These are phyloP conservation scores for Solanum hybrid DNA, from an alignment of 305 asterid species.

Conservation along the genomic window DNA sequence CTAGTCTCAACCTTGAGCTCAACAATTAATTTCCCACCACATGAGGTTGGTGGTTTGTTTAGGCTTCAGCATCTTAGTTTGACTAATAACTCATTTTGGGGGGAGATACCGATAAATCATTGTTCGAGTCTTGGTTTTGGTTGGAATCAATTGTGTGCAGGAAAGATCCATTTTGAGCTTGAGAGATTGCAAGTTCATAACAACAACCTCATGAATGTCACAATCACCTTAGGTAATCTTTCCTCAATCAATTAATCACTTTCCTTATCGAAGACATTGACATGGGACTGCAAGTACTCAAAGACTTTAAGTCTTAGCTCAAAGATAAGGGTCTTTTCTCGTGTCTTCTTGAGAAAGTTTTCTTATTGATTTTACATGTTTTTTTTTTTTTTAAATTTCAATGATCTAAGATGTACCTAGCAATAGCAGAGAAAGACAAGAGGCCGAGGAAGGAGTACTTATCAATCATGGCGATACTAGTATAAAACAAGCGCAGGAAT, in stretches of 20 bases:
- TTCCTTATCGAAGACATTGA: constrained; percentile 15
- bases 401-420: not conserved
- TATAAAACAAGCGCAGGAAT: constrained; percentile 1
- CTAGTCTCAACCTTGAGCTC: constrained; percentile 17
- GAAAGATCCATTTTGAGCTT: constrained; percentile 17
- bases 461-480: not conserved
- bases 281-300: too few species aligned
- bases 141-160: constrained; percentile 26
- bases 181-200: constrained; percentile 16
- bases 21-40: constrained; percentile 13
- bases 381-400: not conserved
- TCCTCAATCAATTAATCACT: constrained; percentile 17
- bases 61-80: constrained; percentile 24
- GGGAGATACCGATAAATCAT: constrained; percentile 17
- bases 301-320: too few species aligned
- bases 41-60: constrained; percentile 12
- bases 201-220: constrained; percentile 18
- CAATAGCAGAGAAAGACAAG: not conserved
- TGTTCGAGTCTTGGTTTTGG: constrained; percentile 15
- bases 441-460: not conserved
- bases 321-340: not conserved
- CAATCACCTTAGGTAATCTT: constrained; percentile 19
- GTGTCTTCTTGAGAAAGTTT: not conserved
- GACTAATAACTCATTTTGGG: constrained; percentile 28
- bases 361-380: not conserved